Evolutionary conservation across 1,284 basidiomycete species (phyloP), one percentile per base, ranked within the genome.

Genomic region (Tilletiaria anomala): DNA sequence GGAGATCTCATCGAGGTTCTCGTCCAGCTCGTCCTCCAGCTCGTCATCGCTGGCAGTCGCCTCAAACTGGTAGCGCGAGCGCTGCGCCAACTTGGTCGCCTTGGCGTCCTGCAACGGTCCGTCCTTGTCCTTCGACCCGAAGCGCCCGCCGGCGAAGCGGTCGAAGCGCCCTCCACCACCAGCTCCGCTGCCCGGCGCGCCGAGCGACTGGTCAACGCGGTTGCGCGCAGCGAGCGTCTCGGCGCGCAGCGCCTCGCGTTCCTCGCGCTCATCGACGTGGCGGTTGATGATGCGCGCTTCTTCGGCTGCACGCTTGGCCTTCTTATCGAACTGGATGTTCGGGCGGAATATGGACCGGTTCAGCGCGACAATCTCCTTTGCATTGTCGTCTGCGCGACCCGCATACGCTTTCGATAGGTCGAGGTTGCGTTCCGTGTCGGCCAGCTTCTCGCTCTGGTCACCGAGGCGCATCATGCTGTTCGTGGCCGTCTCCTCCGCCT

Each of bases 401-500:
- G 85, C 82, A 69, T 93, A 81, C 11, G 83, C 82, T 71, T 88
- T 96, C 45, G 89, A 76, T 43, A 91, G 77, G 66, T 97, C 93
- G 44, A 97, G 76, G 70, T 96, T 83, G 48, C 87, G 82, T 69
- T 97, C 91, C 14, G 91, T 93, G 68, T 89, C 87, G 38, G 86
- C 91, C 49, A 97, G 76, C 39, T 55, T 61, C 20, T 66, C 61
- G 34, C 88, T 94, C 71, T 97, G 93, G 55, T 86, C 82, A n/a
- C 83, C 89, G n/a, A 99, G 76, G 61, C 78, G 83, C 51, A 71
- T 72, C 34, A 97, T 70, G 11, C 91, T 99, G 51, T 80, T 80
- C 42, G 82, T 73, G 17, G 86, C 93, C 6, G 84, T 93, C 69
- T 99, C 93, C 69, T 96, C 91, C 1, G 91, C 87, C 69, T 97